Percentiles rank a stretch among this genome's conserved stretches.
These are phyloP conservation scores for Yarrowia alimentaria DNA, from an alignment of 805 yeast genomes.

Conservation along the genomic window DNA sequence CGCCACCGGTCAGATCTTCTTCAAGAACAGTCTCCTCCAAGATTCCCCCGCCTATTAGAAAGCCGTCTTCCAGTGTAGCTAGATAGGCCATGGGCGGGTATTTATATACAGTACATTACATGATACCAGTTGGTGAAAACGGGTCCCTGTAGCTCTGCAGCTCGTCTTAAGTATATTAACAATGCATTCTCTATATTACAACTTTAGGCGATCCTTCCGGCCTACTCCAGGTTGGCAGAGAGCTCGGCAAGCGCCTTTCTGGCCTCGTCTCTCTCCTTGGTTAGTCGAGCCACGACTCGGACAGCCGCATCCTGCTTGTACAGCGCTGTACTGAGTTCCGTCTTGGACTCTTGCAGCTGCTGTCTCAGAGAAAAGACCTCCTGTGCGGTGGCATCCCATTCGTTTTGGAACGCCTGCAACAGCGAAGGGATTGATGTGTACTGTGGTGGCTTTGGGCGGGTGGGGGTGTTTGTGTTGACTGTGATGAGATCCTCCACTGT, in stretches of 20 bases:
- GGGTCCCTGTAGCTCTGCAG: no score
- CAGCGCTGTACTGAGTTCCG: slow-evolving; percentile 72
- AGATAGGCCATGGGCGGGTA: slow-evolving; percentile 22
- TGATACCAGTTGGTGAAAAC: background rate
- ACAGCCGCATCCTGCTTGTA: slow-evolving; percentile 90
- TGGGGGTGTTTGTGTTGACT: slow-evolving; percentile 36
- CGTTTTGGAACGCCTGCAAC: slow-evolving; percentile 73
- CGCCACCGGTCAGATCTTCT: slow-evolving; percentile 32
- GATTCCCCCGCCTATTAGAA: slow-evolving; percentile 26
- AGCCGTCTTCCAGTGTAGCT: slow-evolving; percentile 21
- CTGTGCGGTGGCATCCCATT: slow-evolving; percentile 84
- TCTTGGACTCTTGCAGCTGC: slow-evolving; percentile 61
- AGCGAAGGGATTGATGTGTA: slow-evolving; percentile 74
- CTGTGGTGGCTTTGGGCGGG: slow-evolving; percentile 41
- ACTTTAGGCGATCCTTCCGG: slow-evolving; percentile 22
- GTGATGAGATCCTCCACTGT: slow-evolving; percentile 56
- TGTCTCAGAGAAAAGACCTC: slow-evolving; percentile 76
- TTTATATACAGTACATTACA: background rate
- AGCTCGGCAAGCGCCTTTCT: slow-evolving; percentile 60
- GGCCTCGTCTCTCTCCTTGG: slow-evolving; percentile 76
- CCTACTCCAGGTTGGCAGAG: slow-evolving; percentile 33
- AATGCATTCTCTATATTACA: slow-evolving; percentile 21
- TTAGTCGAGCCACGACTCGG: slow-evolving; percentile 72
- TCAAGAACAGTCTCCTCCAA: slow-evolving; percentile 31
- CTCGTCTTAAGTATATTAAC: no score